Percentiles rank a stretch among this genome's conserved stretches.
phyloP scores from a whole-genome alignment of 2,329 filamentous ascomycete genomes.

The Phialophora macrospora region DNA sequence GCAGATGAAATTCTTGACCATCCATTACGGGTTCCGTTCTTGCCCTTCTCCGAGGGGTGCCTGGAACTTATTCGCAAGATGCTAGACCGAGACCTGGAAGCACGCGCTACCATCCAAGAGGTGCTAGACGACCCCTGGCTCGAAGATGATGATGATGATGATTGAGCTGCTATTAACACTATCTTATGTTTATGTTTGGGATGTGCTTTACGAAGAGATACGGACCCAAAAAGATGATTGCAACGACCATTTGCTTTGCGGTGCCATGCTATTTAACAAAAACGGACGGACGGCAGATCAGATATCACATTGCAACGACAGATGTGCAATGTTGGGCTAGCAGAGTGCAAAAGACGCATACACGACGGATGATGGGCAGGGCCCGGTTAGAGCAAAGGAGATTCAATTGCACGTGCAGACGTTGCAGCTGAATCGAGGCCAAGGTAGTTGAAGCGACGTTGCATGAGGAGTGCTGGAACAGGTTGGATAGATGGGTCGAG shows the following conservation, averaged over 20 bases:
- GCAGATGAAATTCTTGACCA: conserved; percentile 97
- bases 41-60: conserved; percentile 73
- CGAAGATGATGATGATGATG: conserved; percentile 37
- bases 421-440: conserved; percentile 2
- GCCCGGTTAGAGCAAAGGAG: background rate
- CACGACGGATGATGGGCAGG: background rate
- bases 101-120: conserved; percentile 82
- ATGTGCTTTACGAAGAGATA: conserved; percentile 11
- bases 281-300: background rate
- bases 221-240: conserved; percentile 2
- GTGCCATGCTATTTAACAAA: background rate
- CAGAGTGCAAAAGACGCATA: background rate
- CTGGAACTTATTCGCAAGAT: conserved; percentile 90
- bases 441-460: background rate
- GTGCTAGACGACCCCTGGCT: conserved; percentile 89
- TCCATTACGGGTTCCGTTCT: conserved; percentile 82
- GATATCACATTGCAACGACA: background rate
- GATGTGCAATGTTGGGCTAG: background rate
- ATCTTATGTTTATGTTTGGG: background rate
- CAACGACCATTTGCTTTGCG: background rate
- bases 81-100: conserved; percentile 86
- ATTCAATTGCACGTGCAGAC: background rate
- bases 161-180: conserved; percentile 9
- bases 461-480: background rate
- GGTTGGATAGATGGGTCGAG: background rate